Evolutionary conservation across 495 filamentous ascomycete species (phyloP).

Genomic region (Neurospora sp.): DNA sequence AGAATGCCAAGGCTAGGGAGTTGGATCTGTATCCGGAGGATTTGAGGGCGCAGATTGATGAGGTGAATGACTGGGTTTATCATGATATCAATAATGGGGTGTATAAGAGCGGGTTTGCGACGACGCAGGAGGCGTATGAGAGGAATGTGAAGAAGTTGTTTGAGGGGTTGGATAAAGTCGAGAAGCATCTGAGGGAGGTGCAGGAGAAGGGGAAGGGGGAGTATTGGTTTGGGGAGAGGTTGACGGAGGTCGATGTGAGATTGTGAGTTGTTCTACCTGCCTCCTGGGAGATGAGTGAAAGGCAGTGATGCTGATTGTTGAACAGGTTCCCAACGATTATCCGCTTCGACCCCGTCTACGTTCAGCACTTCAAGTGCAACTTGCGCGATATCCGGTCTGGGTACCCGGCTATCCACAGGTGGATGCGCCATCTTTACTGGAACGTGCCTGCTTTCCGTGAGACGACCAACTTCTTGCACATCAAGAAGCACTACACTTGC

Average conservation of each 20-base stretch:
- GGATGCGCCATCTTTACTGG: constrained; percentile 66
- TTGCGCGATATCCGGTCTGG: constrained; percentile 58
- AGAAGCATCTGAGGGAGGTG: constrained; percentile 38
- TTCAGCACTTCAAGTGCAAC: constrained; percentile 61
- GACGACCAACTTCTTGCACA: constrained; percentile 59
- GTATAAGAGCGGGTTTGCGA: constrained; percentile 62
- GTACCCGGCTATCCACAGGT: constrained; percentile 58
- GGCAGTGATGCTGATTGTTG: not conserved
- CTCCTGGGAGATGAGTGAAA: not conserved
- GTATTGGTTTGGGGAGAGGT: constrained; percentile 51
- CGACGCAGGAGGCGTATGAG: constrained; percentile 55
- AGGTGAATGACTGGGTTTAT: constrained; percentile 56
- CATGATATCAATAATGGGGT: constrained; percentile 59
- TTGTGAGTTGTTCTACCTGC: constrained; percentile 24
- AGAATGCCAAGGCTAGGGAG: constrained; percentile 28
- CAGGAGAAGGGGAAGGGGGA: constrained; percentile 33
- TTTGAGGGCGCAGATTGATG: constrained; percentile 48
- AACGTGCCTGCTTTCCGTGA: constrained; percentile 56
- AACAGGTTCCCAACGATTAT: constrained; percentile 47
- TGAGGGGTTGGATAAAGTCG: constrained; percentile 51
- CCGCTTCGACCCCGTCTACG: constrained; percentile 59
- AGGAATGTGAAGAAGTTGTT: constrained; percentile 51
- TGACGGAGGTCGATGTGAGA: constrained; percentile 62
- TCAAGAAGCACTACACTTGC: constrained; percentile 45
- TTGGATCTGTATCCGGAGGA: constrained; percentile 48